phyloP scores from a whole-genome alignment of 169 alveolate genomes.

The Ichthyophthirius multifiliis region DNA sequence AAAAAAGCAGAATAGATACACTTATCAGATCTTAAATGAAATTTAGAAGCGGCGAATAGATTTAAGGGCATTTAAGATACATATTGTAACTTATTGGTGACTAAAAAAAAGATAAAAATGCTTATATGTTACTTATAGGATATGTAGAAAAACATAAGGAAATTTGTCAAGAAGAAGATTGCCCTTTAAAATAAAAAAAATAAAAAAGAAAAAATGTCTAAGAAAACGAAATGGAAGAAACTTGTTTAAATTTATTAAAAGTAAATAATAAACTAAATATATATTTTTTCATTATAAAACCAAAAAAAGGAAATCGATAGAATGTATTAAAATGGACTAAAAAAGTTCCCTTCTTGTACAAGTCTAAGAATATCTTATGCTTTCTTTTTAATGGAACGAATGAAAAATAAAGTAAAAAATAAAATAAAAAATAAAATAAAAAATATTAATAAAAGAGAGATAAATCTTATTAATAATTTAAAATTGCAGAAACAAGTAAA shows the following conservation, averaged over 20 bases:
- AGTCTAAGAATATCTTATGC: slow-evolving; percentile 34
- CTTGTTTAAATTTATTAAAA: not conserved
- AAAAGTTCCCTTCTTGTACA: slow-evolving; percentile 27
- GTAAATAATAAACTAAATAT: too few species aligned
- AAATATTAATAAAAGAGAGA: too few species aligned
- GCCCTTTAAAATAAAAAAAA: slow-evolving; percentile 18
- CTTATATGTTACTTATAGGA: slow-evolving; percentile 40
- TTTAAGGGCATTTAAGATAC: slow-evolving; percentile 24
- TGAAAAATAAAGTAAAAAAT: too few species aligned
- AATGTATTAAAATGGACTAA: slow-evolving; percentile 1
- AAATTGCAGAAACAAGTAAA: not conserved
- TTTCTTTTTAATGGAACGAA: slow-evolving; percentile 32
- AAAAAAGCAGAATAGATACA: slow-evolving; percentile 23
- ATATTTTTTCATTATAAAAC: too few species aligned
- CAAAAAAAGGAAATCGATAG: too few species aligned
- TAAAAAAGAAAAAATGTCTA: not conserved
- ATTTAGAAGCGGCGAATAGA: slow-evolving; percentile 31
- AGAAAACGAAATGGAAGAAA: slow-evolving; percentile 17
- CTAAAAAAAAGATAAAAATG: slow-evolving; percentile 18
- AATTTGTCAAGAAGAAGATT: slow-evolving; percentile 30
- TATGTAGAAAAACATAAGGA: slow-evolving; percentile 42
- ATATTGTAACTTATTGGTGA: slow-evolving; percentile 8
- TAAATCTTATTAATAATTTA: slow-evolving; percentile 3
- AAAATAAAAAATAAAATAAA: too few species aligned
- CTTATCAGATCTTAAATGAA: slow-evolving; percentile 9